Percentiles rank a stretch among this genome's conserved stretches.
Evolutionary conservation across 345 rosid species (phyloP).

Genomic region (Triadica sebifera): DNA sequence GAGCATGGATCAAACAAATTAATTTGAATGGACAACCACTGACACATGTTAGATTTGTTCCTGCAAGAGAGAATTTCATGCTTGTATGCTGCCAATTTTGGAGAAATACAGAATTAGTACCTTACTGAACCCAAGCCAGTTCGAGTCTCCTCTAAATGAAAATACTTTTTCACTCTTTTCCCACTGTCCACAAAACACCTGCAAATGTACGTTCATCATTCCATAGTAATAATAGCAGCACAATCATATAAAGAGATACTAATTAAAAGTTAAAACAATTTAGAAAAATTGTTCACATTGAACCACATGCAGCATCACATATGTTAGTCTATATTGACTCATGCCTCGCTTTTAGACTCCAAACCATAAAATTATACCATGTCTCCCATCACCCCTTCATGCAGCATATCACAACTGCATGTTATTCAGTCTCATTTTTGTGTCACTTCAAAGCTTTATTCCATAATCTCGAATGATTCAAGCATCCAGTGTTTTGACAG

Average conservation of each 20-base stretch:
- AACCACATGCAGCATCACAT: not conserved
- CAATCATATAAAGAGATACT: not conserved
- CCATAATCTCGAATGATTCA: not conserved
- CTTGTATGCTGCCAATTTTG: not conserved
- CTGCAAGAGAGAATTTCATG: not conserved
- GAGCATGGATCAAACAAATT: not conserved
- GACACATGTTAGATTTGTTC: not conserved
- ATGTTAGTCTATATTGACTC: not conserved
- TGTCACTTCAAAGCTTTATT: not conserved
- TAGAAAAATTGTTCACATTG: not conserved
- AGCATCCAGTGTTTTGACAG: not conserved
- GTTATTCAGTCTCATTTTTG: not conserved
- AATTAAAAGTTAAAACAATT: conserved; percentile 1
- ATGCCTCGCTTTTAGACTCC: not conserved
- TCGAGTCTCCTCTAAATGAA: conserved; percentile 69
- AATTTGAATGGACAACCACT: not conserved
- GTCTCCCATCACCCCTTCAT: not conserved
- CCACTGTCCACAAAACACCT: conserved; percentile 69
- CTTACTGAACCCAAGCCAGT: conserved; percentile 76
- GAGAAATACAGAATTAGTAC: conserved; percentile 26
- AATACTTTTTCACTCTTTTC: conserved; percentile 39
- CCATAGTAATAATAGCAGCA: not conserved
- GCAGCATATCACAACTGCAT: not conserved
- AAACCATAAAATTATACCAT: not conserved
- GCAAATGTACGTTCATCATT: conserved; percentile 18